Percentiles rank a stretch among this genome's conserved stretches.
These are phyloP conservation scores for Meyerozyma sp. DNA, from an alignment of 1,139 yeast species.

Conservation along the genomic window DNA sequence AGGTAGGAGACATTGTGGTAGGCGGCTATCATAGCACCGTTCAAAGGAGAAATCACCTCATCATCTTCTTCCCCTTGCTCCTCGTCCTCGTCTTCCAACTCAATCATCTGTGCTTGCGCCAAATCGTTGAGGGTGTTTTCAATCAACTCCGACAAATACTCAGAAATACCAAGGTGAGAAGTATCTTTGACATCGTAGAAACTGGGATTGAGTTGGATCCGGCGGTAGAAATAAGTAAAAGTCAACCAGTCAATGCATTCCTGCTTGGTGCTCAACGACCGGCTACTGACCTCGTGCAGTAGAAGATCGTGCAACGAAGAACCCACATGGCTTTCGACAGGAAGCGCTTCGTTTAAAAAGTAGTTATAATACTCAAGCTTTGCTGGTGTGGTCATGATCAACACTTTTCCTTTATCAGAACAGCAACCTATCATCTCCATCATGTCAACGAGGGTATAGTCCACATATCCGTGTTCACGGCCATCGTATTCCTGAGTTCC, in stretches of 20 bases:
- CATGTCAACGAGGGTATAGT: conserved; percentile 61
- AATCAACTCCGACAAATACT: conserved; percentile 75
- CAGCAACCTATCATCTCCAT: conserved; percentile 74
- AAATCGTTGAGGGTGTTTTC: conserved; percentile 70
- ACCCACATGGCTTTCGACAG: conserved; percentile 74
- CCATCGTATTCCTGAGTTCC: conserved; percentile 77
- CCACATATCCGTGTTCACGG: conserved; percentile 62
- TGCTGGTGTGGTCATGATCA: conserved; percentile 53
- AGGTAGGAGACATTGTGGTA: conserved; percentile 60
- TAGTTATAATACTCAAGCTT: conserved; percentile 62
- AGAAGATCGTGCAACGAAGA: conserved; percentile 59
- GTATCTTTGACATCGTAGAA: conserved; percentile 73
- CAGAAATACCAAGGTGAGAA: conserved; percentile 67
- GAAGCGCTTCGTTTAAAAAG: conserved; percentile 70
- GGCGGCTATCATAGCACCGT: conserved; percentile 71
- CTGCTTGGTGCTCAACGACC: conserved; percentile 64
- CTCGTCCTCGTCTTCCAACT: conserved; percentile 41
- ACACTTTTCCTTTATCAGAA: conserved; percentile 27
- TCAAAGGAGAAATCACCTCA: conserved; percentile 51
- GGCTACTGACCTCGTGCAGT: conserved; percentile 63
- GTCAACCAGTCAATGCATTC: conserved; percentile 92
- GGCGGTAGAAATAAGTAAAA: conserved; percentile 73
- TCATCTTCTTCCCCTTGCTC: conserved; percentile 37
- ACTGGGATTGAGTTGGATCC: conserved; percentile 79
- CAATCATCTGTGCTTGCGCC: conserved; percentile 56